Percentiles rank a stretch among this genome's conserved stretches.
phyloP scores from a whole-genome alignment of 2,329 filamentous ascomycete species.

The Cyclaneusma minus region DNA sequence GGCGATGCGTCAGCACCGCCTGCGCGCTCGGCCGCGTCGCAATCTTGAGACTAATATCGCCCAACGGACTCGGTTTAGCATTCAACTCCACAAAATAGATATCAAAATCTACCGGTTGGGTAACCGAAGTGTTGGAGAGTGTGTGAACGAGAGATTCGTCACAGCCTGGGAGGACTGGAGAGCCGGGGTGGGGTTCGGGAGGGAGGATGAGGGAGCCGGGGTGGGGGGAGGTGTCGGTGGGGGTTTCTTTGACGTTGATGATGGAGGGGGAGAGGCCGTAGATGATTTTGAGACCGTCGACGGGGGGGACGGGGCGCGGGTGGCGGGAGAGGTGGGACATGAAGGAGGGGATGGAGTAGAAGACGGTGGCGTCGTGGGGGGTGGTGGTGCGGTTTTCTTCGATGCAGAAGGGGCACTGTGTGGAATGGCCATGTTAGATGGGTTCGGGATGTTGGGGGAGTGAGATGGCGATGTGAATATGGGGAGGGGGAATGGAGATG shows the following conservation, averaged over 20 bases:
- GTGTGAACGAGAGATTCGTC: too few species aligned
- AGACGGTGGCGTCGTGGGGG: constrained; percentile 18
- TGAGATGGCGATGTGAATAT: too few species aligned
- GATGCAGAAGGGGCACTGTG: constrained; percentile 17
- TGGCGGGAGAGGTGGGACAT: constrained; percentile 17
- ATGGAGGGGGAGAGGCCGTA: constrained; percentile 11
- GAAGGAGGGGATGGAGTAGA: constrained; percentile 15
- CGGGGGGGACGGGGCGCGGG: constrained; percentile 13
- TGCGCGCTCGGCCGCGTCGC: constrained; percentile 11
- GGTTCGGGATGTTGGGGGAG: too few species aligned
- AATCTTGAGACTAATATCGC: constrained; percentile 12
- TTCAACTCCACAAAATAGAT: constrained; percentile 13
- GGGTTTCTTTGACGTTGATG: too few species aligned
- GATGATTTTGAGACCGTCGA: constrained; percentile 12
- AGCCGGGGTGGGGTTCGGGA: neutral
- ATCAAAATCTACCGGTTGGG: too few species aligned
- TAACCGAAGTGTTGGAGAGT: too few species aligned
- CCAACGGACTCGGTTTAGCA: constrained; percentile 8
- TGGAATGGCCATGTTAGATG: constrained; percentile 1
- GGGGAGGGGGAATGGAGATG: too few species aligned
- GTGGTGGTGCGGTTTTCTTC: constrained; percentile 16
- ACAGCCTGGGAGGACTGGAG: too few species aligned
- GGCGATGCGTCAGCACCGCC: constrained; percentile 11
- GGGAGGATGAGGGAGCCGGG: too few species aligned
- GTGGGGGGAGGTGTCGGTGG: too few species aligned